Evolutionary conservation across 1,139 yeast species (phyloP), one percentile per base, ranked within the genome.

Genomic region (Komagataea norvegica): DNA sequence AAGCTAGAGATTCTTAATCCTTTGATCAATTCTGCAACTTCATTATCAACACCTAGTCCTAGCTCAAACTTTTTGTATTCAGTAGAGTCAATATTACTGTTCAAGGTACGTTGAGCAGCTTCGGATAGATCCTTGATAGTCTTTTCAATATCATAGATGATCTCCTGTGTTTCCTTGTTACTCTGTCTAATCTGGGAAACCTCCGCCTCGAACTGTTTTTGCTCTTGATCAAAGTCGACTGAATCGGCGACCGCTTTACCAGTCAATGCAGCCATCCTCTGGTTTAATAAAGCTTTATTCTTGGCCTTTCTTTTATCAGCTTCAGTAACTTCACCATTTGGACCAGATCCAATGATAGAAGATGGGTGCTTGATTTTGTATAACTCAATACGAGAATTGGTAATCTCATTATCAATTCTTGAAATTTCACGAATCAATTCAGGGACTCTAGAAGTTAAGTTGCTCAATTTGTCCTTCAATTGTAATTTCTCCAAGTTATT

Each of bases 261-360:
- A 0, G 96, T 88, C 51, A 91, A 70, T 3, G 91, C 87, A 17
- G 95, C 95, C 94, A 89, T 88, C 50, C 95, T 70, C 37, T 91
- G 85, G 47, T 79, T 79, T 47, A 89, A 67, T 39, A 78, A 64
- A 36, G 91, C 95, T 54, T 84, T 81, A 29, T 85, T 79, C 51
- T 74, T 80, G 34, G 88, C 91, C 54, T 84, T 83, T 46, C 83
- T 74, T 44, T 84, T 73, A 55, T 89, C 96, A 16, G 77, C 64
- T 29, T 86, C 95, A 4, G 96, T 87, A 8, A 87, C 74, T 45
- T 78, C 76, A 19, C 96, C 96, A 53, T 81, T 78, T 30, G 88
- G 82, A 6, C 96, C 96, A 8, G 94, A 77, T 3, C 96, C 96
- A 19, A 70, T 68, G 39, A 87, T 74, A 11, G 72, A 61, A 4